Evolutionary conservation across 345 rosid genomes (phyloP), one percentile per base, ranked within the genome.

Genomic region (Physaria fendleri): DNA sequence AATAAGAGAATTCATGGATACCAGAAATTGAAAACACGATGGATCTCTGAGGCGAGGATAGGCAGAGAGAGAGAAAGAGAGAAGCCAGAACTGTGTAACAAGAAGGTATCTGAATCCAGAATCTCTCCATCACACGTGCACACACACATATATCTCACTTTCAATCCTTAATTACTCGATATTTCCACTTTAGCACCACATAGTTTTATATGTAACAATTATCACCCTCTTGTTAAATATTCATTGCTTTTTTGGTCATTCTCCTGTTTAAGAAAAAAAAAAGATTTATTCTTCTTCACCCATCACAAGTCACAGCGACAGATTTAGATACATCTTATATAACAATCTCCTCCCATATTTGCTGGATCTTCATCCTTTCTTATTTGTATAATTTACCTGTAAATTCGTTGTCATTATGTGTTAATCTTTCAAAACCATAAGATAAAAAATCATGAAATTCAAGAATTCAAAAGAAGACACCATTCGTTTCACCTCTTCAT

Each of bases 1-100:
- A 54, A 90, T 49, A 65, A 81, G 18, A 41, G 84, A 79, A 66
- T 79, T 95, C 97, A 90, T 90, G 68, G 59, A 41, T 23, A 46
- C 29, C 44, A 52, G 33, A 35, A 25, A 16, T 21, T 28, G 43
- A 27, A 54, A 54, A 40, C 18, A 38, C 61, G 22, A 35, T 11
- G 40, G 47, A 59, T 58, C 59, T 39, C 22, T 15, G 20, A 11
- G 65, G 15, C 14, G 55, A 20, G 40, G 57, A 66, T 45, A 53
- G 41, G n/a, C 30, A 40, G 48, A 28, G 47, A 28, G 51, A 23
- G 62, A 24, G 62, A 30, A 25, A 14, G 24, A 47, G 61, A 29
- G 42, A 27, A 11, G 43, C 33, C 39, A 37, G 18, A 56, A 18
- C 75, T 65, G 68, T 65, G 65, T 35, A 33, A 28, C 38, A 38